Base-by-base conservation (phyloP, 1,139 yeast genomes). In the Debaryomycetaceae sp. region DNA sequence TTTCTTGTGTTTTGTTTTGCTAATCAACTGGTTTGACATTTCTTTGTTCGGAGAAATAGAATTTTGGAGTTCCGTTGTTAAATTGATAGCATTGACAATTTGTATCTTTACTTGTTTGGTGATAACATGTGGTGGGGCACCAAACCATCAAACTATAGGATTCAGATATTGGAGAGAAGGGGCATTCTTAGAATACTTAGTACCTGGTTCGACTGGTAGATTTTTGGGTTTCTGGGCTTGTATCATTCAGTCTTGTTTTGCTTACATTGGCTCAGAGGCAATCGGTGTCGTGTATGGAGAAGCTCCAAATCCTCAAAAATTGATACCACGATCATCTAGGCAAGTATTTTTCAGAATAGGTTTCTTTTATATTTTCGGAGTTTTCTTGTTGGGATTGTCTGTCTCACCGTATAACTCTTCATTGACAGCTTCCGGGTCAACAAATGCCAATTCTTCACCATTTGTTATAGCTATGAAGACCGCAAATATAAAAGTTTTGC, bases 191-290 rank as follows among this genome's bases (percentile, higher is more conserved):
- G 67, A 67, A 32, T 78, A 73, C 52, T 33, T 46, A 13, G 71
- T 67, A 41, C n/a, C 37, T 3, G 47, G 47, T 2, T 16, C 38
- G 11, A 56, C 43, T 13, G 76, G 75, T 32, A 52, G 67, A 46
- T 83, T 84, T 55, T 84, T 83, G 33, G 64, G 87, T 0, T 83
- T 82, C 53, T 77, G 77, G 45, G 71, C 85, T 6, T 85, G 79
- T 14, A 70, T 83, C 50, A 87, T 83, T 41, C 76, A 80, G 42
- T 86, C 89, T n/a, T 81, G 83, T 8, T 84, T 84, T 55, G 86
- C 88, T 22, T 85, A 75, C 58, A 70, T 79, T 41, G 92, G 94
- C 55, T 80, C 88, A n/a, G 94, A 86, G 63, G 69, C 83, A 52
- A 59, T 41, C 45, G 75, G 73, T 47, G 78, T 84, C 51, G 82